These are phyloP conservation scores for Neospermospora avenae DNA, from an alignment of 2,329 filamentous ascomycete species.

Conservation along the genomic window DNA sequence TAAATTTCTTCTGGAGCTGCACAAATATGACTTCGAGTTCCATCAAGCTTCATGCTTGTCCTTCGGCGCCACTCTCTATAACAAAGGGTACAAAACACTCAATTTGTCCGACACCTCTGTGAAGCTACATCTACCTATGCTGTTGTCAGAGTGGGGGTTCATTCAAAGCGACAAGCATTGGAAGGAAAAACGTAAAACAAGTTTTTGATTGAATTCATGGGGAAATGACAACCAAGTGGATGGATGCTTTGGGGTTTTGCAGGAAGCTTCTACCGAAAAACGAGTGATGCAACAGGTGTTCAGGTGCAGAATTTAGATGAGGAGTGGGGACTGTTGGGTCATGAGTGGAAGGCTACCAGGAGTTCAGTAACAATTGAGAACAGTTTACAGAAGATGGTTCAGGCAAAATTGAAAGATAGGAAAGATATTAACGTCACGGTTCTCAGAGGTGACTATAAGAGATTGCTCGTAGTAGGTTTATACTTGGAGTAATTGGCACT, in stretches of 20 bases:
- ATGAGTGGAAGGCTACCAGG: neutral
- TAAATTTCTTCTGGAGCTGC: constrained; percentile 46
- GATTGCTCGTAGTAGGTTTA: too few species aligned
- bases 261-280: constrained; percentile 52
- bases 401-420: neutral
- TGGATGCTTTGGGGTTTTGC: constrained; percentile 58
- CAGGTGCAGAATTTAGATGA: constrained; percentile 54
- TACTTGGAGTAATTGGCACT: too few species aligned
- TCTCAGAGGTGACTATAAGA: too few species aligned
- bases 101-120: constrained; percentile 41
- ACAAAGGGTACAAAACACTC: constrained; percentile 33
- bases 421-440: neutral
- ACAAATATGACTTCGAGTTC: constrained; percentile 41
- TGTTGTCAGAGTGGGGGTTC: constrained; percentile 46
- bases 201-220: constrained; percentile 44
- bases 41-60: neutral
- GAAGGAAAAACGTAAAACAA: constrained; percentile 47
- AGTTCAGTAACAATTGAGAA: neutral
- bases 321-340: constrained; percentile 33
- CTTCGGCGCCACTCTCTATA: constrained; percentile 20
- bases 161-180: constrained; percentile 40
- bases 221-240: constrained; percentile 38
- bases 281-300: constrained; percentile 28
- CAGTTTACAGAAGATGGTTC: constrained; percentile 2
- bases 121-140: constrained; percentile 36